phyloP scores from a whole-genome alignment of 1,284 basidiomycete genomes.

The Rugosomyces carneus region DNA sequence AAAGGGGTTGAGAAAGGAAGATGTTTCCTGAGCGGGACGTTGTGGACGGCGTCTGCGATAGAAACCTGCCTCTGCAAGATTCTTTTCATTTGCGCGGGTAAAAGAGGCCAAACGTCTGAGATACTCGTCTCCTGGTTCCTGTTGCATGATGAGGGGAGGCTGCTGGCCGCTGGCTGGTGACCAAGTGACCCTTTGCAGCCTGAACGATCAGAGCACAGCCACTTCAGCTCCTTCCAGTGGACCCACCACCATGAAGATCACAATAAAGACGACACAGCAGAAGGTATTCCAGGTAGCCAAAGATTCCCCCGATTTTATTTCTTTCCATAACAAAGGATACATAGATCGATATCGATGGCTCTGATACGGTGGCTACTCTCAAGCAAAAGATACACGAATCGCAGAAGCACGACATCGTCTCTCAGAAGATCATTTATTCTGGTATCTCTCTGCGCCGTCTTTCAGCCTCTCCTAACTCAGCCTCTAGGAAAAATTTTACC shows the following conservation, averaged over 20 bases:
- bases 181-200: not conserved
- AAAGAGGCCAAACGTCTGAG: conserved; percentile 61
- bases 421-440: conserved; percentile 95
- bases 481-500: conserved; percentile 82
- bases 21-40: conserved; percentile 24
- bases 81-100: conserved; percentile 63
- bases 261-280: conserved; percentile 90
- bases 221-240: conserved; percentile 16
- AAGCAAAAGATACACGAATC: conserved; percentile 81
- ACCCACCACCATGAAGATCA: conserved; percentile 77
- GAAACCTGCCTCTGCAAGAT: conserved; percentile 58
- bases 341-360: conserved; percentile 77
- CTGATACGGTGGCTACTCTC: conserved; percentile 73
- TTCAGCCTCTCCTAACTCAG: not conserved
- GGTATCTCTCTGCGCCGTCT: conserved; percentile 39
- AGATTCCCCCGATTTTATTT: not conserved
- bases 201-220: conserved; percentile 14
- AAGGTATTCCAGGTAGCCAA: conserved; percentile 67
- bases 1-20: conserved; percentile 51
- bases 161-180: conserved; percentile 7
- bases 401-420: conserved; percentile 70
- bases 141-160: conserved; percentile 41
- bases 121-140: conserved; percentile 68
- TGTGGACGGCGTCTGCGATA: conserved; percentile 44
- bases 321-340: conserved; percentile 1